Evolutionary conservation across 2,329 filamentous ascomycete species (phyloP).

Genomic region (Aquanectria penicillioides): DNA sequence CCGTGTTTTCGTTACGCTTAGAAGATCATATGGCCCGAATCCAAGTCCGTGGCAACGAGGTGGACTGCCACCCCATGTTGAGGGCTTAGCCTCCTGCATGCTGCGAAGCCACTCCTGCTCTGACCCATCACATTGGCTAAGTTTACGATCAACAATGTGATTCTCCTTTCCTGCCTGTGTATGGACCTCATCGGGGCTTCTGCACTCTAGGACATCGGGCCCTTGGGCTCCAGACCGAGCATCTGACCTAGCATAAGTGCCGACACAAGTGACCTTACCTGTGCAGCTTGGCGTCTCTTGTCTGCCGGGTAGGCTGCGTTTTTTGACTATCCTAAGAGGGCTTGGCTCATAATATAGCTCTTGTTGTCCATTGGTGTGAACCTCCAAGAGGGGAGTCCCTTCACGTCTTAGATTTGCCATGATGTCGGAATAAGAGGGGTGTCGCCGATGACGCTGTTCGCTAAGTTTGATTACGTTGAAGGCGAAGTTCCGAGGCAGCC

Average conservation of each 20-base stretch:
- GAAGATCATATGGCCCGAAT: constrained; percentile 15
- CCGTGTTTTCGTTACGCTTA: constrained; percentile 34
- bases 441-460: background rate
- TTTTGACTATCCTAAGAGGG: constrained; percentile 63
- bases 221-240: constrained; percentile 28
- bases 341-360: constrained; percentile 47
- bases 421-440: constrained; percentile 42
- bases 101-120: background rate
- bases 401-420: constrained; percentile 42
- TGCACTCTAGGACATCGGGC: constrained; percentile 50
- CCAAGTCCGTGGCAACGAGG: constrained; percentile 6
- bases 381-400: constrained; percentile 42
- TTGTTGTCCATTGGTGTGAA: constrained; percentile 40
- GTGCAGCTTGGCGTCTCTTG: constrained; percentile 30
- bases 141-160: background rate
- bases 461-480: too few species aligned
- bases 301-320: constrained; percentile 20
- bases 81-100: constrained; percentile 18
- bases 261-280: constrained; percentile 41
- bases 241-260: constrained; percentile 17
- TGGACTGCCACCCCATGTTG: constrained; percentile 24
- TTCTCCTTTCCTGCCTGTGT: constrained; percentile 33
- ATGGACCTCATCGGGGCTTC: constrained; percentile 29
- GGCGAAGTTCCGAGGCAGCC: too few species aligned
- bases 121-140: background rate